These are phyloP conservation scores for Diaporthe vexans DNA, from an alignment of 2,329 filamentous ascomycete species.

Conservation along the genomic window DNA sequence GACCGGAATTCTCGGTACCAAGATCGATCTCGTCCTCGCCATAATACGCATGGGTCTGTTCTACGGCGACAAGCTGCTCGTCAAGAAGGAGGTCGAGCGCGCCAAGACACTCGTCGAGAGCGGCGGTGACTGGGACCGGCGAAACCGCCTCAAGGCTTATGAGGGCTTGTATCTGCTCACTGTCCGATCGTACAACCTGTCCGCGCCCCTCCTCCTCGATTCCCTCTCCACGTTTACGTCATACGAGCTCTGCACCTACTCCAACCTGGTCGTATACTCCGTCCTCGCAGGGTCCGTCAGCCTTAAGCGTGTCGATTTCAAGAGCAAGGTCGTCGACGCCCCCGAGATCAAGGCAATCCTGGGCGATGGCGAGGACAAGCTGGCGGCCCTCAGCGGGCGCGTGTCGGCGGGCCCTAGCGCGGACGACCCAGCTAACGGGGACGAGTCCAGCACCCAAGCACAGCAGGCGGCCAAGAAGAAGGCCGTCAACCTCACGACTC, in stretches of 20 bases:
- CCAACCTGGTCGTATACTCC: constrained; percentile 92
- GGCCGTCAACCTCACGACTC: constrained; percentile 88
- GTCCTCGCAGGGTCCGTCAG: constrained; percentile 95
- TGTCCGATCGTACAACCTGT: constrained; percentile 88
- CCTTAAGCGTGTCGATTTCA: constrained; percentile 97
- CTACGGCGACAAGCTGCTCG: constrained; percentile 91
- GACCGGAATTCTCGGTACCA: constrained; percentile 95
- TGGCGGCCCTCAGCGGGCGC: constrained; percentile 84
- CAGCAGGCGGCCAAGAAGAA: constrained; percentile 68
- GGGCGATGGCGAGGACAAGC: constrained; percentile 88
- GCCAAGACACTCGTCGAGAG: constrained; percentile 92
- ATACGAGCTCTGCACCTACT: constrained; percentile 98
- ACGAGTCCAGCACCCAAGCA: constrained; percentile 66
- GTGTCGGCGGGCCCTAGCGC: constrained; percentile 85
- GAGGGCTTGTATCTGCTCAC: constrained; percentile 95
- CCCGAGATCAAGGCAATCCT: constrained; percentile 98
- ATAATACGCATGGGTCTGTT: constrained; percentile 97
- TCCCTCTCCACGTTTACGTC: constrained; percentile 98
- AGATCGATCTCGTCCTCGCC: constrained; percentile 96
- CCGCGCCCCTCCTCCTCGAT: constrained; percentile 94
- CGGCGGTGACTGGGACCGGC: constrained; percentile 97
- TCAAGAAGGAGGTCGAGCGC: constrained; percentile 94
- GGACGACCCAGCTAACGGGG: constrained; percentile 82
- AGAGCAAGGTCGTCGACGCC: constrained; percentile 97
- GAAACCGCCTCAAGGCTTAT: constrained; percentile 98